Evolutionary conservation across 2,329 filamentous ascomycete species (phyloP), one percentile per base, ranked within the genome.

Genomic region (Neonectria neomacrospora): DNA sequence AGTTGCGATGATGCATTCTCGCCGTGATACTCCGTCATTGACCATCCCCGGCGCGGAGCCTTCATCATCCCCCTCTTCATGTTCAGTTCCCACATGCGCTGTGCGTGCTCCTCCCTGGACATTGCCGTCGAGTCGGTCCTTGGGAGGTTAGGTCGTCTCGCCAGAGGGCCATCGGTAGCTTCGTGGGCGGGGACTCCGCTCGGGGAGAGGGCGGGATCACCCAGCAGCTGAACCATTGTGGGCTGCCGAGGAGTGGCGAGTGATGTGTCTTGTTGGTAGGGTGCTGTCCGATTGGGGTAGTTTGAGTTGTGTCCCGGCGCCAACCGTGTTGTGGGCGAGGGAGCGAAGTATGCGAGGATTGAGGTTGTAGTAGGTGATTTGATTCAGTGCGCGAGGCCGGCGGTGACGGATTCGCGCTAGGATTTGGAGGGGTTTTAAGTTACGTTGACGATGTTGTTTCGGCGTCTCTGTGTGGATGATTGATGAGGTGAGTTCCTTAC

Each of bases 31-130:
- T 85, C 81, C 45, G 80, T 79, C 71, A 82, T 78, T 32, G 82
- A 83, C 73, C 81, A 82, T 16, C 83, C 81, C 42, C 83, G 79
- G 44, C 81, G 76, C 2, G 83, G 82, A 7, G 77, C 67, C 51
- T 78, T 78, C 68, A 79, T 77, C 62, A 75, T 61, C 16, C 72
- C 74, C 32, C 77, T 77, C 68, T 78, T 76, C 47, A 74, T 71
- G 66, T 71, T 77, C 20, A 80, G 71, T 57, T 83, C 80, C 59
- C 74, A 77, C 58, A 78, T 74, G 64, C 76, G 78, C 41, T 75
- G 73, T 18, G 71, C 72, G 59, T 82, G 78, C 55, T 84, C 82
- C 61, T 84, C 81, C 30, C 78, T 73, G 50, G 74, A 76, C 72
- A 79, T 76, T 34, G 74, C 62, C 52, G 70, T 64, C 11, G 69